Evolutionary conservation across 2,329 filamentous ascomycete species (phyloP), one percentile per base, ranked within the genome.

Genomic region (Diplocarpon mali): DNA sequence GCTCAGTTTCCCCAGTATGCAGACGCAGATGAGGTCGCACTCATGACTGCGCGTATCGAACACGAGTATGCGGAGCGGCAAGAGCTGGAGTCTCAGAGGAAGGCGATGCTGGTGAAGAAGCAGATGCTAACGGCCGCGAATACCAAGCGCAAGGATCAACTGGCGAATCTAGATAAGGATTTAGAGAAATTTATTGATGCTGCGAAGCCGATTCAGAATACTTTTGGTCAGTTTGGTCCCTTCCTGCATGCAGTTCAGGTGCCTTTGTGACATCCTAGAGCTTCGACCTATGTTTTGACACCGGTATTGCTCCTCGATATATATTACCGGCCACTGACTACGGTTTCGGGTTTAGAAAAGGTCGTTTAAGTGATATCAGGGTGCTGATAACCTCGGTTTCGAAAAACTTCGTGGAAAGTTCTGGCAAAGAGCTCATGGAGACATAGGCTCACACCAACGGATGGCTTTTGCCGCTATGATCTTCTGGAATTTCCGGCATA

Each of bases 131-230:
- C 82, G 50, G 75, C 76, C 29, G 79, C 83, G 62, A 95, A 95
- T 62, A 94, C 93, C 67, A 87, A 87, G 66, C 77, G 90, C 54
- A 95, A 94, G 63, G 89, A 95, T 45, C 88, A 96, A 58, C 69
- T 98, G 39, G 88, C 85, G 15, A 95, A 84, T 58, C 68, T 98
- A 49, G 92, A 98, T 58, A 83, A 85, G 59, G 87, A 95, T 64
- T 69, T 96, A 46, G 92, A 96, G 67, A 89, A 85, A 59, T 95
- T 95, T 60, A 90, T 95, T 57, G 87, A 93, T 64, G 85, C 85
- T 40, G 86, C 86, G 40, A 90, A 89, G 71, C 86, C 86, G 0
- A 93, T 94, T 47, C 82, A 89, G 64, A 85, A 83, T 62, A 76
- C 85, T 2, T 88, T 94, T 53, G 85, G 90, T 58, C 89, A 88